Evolutionary conservation across 2,329 filamentous ascomycete genomes (phyloP).

Genomic region (Fusarium neocosmosporiellum): DNA sequence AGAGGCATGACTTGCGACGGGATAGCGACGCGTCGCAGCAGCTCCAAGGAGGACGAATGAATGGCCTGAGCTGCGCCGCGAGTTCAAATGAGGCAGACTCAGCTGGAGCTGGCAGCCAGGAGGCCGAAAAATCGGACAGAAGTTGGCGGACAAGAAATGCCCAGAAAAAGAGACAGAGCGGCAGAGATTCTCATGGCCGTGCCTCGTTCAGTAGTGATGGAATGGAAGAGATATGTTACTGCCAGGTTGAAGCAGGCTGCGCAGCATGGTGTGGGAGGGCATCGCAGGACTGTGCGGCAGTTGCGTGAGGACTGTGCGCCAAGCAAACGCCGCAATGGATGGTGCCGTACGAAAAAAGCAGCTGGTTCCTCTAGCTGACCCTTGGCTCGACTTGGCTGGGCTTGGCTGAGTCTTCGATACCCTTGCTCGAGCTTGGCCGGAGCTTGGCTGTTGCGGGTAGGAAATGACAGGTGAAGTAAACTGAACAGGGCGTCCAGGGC

Average conservation of each 20-base stretch:
- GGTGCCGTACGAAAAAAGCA: constrained; percentile 3
- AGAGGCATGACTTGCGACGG: constrained; percentile 44
- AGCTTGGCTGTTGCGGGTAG: constrained; percentile 21
- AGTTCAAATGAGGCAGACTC: constrained; percentile 6
- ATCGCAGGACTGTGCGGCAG: constrained; percentile 40
- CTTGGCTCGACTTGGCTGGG: constrained; percentile 30
- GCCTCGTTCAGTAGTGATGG: constrained; percentile 3
- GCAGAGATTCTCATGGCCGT: constrained; percentile 34
- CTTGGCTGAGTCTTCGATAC: constrained; percentile 36
- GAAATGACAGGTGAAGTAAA: constrained; percentile 14
- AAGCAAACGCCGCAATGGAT: constrained; percentile 33
- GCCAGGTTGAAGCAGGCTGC: constrained; percentile 32
- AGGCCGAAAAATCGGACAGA: constrained; percentile 9
- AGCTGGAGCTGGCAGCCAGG: constrained; percentile 9
- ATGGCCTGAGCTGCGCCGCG: constrained; percentile 31
- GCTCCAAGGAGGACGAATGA: constrained; percentile 10
- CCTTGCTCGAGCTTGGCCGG: constrained; percentile 30
- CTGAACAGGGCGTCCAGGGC: not conserved
- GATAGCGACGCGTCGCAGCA: constrained; percentile 33
- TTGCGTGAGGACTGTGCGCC: constrained; percentile 33
- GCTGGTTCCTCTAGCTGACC: constrained; percentile 28
- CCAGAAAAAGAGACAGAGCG: constrained; percentile 13
- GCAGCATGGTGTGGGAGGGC: constrained; percentile 37
- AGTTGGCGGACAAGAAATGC: constrained; percentile 30
- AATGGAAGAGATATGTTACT: constrained; percentile 24